Evolutionary conservation across 1,284 basidiomycete genomes (phyloP), one percentile per base, ranked within the genome.

Genomic region (Cerrena zonata): DNA sequence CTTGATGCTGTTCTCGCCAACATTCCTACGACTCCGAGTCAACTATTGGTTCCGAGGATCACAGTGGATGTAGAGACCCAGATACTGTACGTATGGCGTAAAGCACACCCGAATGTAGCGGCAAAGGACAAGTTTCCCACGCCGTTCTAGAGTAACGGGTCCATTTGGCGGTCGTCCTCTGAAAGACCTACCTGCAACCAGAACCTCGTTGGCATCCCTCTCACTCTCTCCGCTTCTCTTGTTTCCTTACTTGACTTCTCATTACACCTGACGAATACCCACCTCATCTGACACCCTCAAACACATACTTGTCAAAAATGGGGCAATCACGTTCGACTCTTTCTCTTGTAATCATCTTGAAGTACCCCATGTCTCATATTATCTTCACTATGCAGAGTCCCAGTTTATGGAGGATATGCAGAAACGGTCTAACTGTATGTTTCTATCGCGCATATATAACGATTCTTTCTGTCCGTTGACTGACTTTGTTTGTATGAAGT

Each of bases 371-470:
- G 48, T 53, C 37, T 56, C 51, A 39, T 34, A 52, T 51, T 22
- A 49, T 45, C 37, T 45, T 49, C 49, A 50, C 19, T 50, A 34
- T n/a, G 61, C 69, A 88, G 91, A 82, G 61, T 93, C 91, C 42
- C 90, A 92, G 69, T 89, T 94, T 59, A 90, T 95, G 80, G 87
- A 90, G 74, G 90, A 94, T 71, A 94, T 95, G 86, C 85, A 93
- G 74, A 85, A 80, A 74, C 83, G 82, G 62, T 91, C 93, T 65
- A 95, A 95, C 69, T 95, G 91, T 94, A 60, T 63, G 86, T 78
- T 23, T 50, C 38, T 5, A 24, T 42, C 18, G 30, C 42, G 19
- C 37, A n/a, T 59, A 43, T 56, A 60, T 43, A 50, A 43, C 11
- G 4, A 12, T 11, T 25, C 15, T 18, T 36, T n/a, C n/a, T n/a